Conservation (phyloP, 192 early-diverging fungal genomes). For the Radiomyces spectabilis region DNA sequence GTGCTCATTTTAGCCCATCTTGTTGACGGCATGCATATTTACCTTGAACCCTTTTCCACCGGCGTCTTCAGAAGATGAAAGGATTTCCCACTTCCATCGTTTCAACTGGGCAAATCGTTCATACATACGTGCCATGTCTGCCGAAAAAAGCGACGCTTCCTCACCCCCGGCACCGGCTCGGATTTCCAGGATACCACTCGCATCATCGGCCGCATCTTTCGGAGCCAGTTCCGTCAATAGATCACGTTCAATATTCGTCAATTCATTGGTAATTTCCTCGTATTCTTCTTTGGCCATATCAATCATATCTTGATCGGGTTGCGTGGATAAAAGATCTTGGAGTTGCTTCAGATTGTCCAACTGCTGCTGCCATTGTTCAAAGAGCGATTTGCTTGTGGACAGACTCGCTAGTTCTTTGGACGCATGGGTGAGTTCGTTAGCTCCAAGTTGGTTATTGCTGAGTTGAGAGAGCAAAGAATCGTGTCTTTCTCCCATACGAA, state of each 20-base stretch:
- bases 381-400: slow-evolving; percentile 3
- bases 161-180: slow-evolving; percentile 73
- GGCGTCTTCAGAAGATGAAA: slow-evolving; percentile 40
- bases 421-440: slow-evolving; percentile 3
- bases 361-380: slow-evolving; percentile 13
- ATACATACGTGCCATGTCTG: slow-evolving; percentile 69
- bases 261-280: slow-evolving; percentile 24
- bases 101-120: slow-evolving; percentile 52
- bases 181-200: slow-evolving; percentile 66
- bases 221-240: slow-evolving; percentile 54
- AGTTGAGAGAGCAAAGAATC: slow-evolving; percentile 17
- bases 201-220: slow-evolving; percentile 61
- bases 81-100: slow-evolving; percentile 58
- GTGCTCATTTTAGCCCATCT: too few relatives aligned
- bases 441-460: slow-evolving; percentile 5
- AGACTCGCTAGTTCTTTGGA: slow-evolving; percentile 16
- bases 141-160: slow-evolving; percentile 69
- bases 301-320: slow-evolving; percentile 41
- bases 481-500: slow-evolving; percentile 9
- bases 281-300: slow-evolving; percentile 60
- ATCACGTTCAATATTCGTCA: slow-evolving; percentile 41
- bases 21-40: too few relatives aligned
- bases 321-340: slow-evolving; percentile 6
- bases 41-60: slow-evolving; percentile 44
- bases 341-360: slow-evolving; percentile 10